Evolutionary conservation across 2,329 filamentous ascomycete genomes (phyloP), one percentile per base, ranked within the genome.

Genomic region (Scleromitrula shiraiana): DNA sequence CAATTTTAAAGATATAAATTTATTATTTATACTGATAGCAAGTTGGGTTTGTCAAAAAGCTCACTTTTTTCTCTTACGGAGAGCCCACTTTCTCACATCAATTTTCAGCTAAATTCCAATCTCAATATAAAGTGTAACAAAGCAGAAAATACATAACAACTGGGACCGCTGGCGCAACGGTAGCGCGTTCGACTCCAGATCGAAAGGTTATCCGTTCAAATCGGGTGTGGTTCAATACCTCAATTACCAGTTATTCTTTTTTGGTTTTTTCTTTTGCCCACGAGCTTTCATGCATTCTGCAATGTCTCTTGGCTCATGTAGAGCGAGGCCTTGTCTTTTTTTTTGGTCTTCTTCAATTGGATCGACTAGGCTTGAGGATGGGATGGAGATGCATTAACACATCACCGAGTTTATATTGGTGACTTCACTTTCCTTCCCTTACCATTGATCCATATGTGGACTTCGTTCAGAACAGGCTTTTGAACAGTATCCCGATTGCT

Each of bases 161-260:
- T 19, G 49, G 50, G 50, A 51, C 50, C 41, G 50, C 50, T 51
- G 50, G 50, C 50, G 53, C 53, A 56, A 56, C 53, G 53, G 53
- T 55, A 55, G 50, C 54, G 54, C 54, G 54, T 56, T 52, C 54
- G 59, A 55, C 53, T 61, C 59, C 59, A 61, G 59, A 61, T 51
- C 57, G 54, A 58, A 61, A 61, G 59, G 59, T 61, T 61, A 53
- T 59, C 59, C 52, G 58, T 60, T 60, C 59, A 60, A 61, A 61
- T 61, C 58, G 49, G 59, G 56, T 53, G 49, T 50, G 56, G 53
- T 55, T 60, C 55, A 57, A 53, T 45, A 55, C 52, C 54, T 49
- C 51, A 7, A 42, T 46, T 19, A 41, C 27, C n/a, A n/a, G n/a
- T n/a, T n/a, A n/a, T 42, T 22, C 5, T 8, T 3, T 29, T 37